Percentiles rank a stretch among this genome's conserved stretches.
phyloP scores from a whole-genome alignment of 306 rosid species.

The Bauhinia variegata region DNA sequence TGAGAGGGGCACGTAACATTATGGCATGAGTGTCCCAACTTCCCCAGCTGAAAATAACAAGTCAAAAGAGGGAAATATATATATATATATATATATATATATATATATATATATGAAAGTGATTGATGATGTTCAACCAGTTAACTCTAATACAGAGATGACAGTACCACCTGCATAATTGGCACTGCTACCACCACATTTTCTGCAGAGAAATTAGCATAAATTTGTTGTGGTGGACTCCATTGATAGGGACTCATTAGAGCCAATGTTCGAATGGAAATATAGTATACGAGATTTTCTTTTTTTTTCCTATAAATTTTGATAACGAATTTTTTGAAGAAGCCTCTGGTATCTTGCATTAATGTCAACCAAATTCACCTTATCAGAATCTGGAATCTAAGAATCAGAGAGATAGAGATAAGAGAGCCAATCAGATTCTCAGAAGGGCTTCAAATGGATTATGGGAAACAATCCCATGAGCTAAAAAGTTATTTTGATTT shows the following conservation, averaged over 20 bases:
- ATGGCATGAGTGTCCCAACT: conserved; percentile 39
- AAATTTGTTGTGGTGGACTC: conserved; percentile 39
- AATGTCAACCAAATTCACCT: conserved; percentile 29
- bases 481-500: too few species aligned
- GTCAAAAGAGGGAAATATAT: conserved; percentile 36
- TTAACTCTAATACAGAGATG: conserved; percentile 16
- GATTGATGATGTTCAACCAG: conserved; percentile 34
- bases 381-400: conserved; percentile 30
- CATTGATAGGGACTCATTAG: conserved; percentile 38
- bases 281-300: neutral
- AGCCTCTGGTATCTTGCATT: conserved; percentile 31
- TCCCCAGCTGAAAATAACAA: conserved; percentile 44
- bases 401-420: neutral
- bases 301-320: too few species aligned
- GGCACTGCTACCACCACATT: conserved; percentile 32
- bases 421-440: conserved; percentile 20
- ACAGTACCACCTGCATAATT: conserved; percentile 38
- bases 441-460: conserved; percentile 33
- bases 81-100: too few species aligned
- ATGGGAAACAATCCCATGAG: conserved; percentile 1
- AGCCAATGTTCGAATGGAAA: conserved; percentile 9
- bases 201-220: too few species aligned
- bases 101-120: too few species aligned
- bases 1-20: conserved; percentile 28
- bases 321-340: conserved; percentile 15